Percentiles rank a stretch among this genome's conserved stretches.
phyloP scores from a whole-genome alignment of 768 basidiomycete species.

The Harrya chromipes region DNA sequence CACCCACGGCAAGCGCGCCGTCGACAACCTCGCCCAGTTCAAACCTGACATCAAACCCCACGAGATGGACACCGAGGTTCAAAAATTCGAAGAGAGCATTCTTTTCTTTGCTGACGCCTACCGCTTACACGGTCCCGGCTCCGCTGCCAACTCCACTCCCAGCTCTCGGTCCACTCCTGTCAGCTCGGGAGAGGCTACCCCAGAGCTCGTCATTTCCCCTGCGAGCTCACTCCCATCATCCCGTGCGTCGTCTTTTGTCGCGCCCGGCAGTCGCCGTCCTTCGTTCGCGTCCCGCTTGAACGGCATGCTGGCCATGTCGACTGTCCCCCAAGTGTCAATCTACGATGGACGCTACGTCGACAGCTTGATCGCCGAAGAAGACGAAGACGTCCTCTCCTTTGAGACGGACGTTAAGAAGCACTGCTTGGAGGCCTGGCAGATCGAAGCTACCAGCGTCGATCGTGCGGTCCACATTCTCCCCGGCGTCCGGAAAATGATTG shows the following conservation, averaged over 20 bases:
- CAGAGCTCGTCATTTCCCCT: conserved; percentile 37
- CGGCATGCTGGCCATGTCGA: conserved; percentile 37
- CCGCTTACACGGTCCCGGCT: conserved; percentile 41
- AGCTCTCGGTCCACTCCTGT: conserved; percentile 10
- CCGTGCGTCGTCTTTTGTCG: conserved; percentile 40
- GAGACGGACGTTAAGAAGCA: conserved; percentile 30
- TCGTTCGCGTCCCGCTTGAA: conserved; percentile 44
- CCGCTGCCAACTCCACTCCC: conserved; percentile 23
- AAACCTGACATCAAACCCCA: conserved; percentile 52
- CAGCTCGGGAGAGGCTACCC: conserved; percentile 39
- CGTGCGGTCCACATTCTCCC: conserved; percentile 70
- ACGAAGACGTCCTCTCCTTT: conserved; percentile 31
- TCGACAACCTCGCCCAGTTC: conserved; percentile 67
- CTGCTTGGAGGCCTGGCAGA: conserved; percentile 47
- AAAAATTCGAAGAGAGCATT: conserved; percentile 62
- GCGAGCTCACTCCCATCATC: conserved; percentile 41
- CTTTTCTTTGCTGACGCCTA: conserved; percentile 66
- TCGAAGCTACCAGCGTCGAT: conserved; percentile 54
- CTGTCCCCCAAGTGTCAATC: conserved; percentile 30
- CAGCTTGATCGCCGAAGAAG: conserved; percentile 33
- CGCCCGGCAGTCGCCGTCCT: conserved; percentile 39
- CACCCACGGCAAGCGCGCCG: conserved; percentile 76
- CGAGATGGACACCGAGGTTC: conserved; percentile 57
- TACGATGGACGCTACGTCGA: conserved; percentile 24
- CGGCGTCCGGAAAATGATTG: conserved; percentile 63